Conservation (phyloP, 148 eudicot genomes). For the Mesembryanthemum crystallinum region DNA sequence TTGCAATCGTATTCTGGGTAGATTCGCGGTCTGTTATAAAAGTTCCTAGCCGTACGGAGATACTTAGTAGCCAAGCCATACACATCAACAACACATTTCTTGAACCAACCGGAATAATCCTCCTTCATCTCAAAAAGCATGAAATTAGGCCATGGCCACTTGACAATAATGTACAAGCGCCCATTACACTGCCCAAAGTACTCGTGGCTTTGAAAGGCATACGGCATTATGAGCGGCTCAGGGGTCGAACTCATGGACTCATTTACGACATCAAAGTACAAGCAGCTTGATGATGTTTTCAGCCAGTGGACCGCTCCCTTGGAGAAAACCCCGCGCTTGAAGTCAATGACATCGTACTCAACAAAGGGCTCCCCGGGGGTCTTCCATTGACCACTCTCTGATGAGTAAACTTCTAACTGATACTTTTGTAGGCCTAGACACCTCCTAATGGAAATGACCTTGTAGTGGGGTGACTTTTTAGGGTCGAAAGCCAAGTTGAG, state of each 20-base stretch:
- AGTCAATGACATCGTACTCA: slow-evolving; percentile 14
- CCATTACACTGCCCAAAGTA: slow-evolving; percentile 19
- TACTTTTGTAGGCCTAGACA: slow-evolving; percentile 11
- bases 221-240: slow-evolving; percentile 6
- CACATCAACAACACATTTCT: no score
- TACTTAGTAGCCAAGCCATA: no score
- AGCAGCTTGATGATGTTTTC: slow-evolving; percentile 11
- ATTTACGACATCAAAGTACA: slow-evolving; percentile 14
- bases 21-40: no score
- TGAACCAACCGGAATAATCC: slow-evolving; percentile 28
- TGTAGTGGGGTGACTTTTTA: slow-evolving; percentile 2
- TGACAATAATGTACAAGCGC: slow-evolving; percentile 15
- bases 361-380: slow-evolving; percentile 17
- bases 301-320: slow-evolving; percentile 23
- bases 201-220: background rate
- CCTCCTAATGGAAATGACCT: slow-evolving; percentile 21
- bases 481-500: slow-evolving; percentile 25
- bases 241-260: slow-evolving; percentile 18
- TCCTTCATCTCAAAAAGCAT: slow-evolving; percentile 19
- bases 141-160: slow-evolving; percentile 15
- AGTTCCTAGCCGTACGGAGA: no score
- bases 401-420: slow-evolving; percentile 20
- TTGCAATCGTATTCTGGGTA: no score
- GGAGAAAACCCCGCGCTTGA: slow-evolving; percentile 27
- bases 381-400: slow-evolving; percentile 18